Percentiles rank a stretch among this genome's conserved stretches.
Conservation (phyloP, 768 basidiomycete genomes). For the Tricholoma flavovirens region DNA sequence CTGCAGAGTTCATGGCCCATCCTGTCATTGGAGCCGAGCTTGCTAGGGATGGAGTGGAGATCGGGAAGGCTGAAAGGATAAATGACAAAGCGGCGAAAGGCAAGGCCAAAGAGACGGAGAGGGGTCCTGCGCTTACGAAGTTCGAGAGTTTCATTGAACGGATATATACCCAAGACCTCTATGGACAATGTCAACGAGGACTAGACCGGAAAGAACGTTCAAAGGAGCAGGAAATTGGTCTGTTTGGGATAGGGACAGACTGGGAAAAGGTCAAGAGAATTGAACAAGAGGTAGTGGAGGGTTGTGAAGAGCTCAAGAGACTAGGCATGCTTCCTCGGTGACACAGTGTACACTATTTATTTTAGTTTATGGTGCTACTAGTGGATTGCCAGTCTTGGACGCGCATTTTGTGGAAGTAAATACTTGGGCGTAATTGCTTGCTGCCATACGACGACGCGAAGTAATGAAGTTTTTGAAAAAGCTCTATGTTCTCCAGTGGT, state of each 20-base stretch:
- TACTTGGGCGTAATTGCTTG: conserved; percentile 3
- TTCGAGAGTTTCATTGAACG: conserved; percentile 81
- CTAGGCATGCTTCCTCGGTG: conserved; percentile 47
- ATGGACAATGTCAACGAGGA: conserved; percentile 65
- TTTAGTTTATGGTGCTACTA: conserved; percentile 2
- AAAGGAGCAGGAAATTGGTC: conserved; percentile 73
- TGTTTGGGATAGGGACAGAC: conserved; percentile 90
- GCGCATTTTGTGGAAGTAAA: conserved; percentile 3
- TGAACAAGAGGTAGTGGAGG: conserved; percentile 60
- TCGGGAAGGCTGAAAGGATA: conserved; percentile 22
- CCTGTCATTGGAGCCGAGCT: conserved; percentile 70
- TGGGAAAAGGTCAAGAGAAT: conserved; percentile 83
- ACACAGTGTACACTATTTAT: conserved; percentile 18
- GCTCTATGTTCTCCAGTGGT: neutral
- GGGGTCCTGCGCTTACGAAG: conserved; percentile 40
- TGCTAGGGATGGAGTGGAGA: conserved; percentile 42
- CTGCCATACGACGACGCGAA: neutral
- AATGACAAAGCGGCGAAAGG: conserved; percentile 19
- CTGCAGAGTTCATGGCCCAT: conserved; percentile 68
- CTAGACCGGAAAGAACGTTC: conserved; percentile 60
- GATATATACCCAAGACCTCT: conserved; percentile 65
- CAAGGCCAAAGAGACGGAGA: conserved; percentile 13
- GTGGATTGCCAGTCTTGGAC: neutral
- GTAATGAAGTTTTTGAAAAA: neutral
- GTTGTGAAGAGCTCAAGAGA: conserved; percentile 72